Conservation (phyloP, 2,329 filamentous ascomycete species). For the Fusarium sp. region DNA sequence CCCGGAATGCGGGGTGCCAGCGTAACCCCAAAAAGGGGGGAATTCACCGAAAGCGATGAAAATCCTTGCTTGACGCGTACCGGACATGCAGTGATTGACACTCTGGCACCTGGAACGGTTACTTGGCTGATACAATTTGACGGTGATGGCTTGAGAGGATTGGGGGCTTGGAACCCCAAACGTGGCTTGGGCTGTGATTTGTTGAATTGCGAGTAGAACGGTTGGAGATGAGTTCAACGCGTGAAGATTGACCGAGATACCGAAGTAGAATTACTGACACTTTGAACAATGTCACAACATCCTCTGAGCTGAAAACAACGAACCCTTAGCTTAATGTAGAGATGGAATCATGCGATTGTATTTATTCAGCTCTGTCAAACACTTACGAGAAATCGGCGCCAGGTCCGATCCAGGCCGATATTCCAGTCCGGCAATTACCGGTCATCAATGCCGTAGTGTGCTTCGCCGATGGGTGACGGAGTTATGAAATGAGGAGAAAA, state of each 20-base stretch:
- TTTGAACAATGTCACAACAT: neutral
- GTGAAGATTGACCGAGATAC: slow-evolving; percentile 10
- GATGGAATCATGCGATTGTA: neutral
- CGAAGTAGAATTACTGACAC: neutral
- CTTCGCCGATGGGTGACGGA: neutral
- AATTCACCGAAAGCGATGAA: neutral
- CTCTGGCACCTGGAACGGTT: neutral
- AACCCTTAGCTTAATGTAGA: neutral
- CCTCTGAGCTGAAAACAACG: neutral
- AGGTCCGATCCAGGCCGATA: neutral
- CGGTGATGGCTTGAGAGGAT: neutral
- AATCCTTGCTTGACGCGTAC: neutral
- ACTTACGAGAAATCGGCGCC: neutral
- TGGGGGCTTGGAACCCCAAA: slow-evolving; percentile 28
- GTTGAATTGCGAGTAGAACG: neutral
- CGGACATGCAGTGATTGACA: neutral
- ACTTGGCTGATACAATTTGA: slow-evolving; percentile 3
- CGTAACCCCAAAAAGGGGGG: slow-evolving; percentile 1
- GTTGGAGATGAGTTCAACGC: slow-evolving; percentile 8
- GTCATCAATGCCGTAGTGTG: neutral
- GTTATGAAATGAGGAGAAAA: neutral
- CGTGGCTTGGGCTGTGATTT: neutral
- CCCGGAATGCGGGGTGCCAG: slow-evolving; percentile 2
- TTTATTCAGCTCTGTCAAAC: neutral
- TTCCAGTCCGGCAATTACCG: neutral